Evolutionary conservation across 1,139 yeast genomes (phyloP), one percentile per base, ranked within the genome.

Genomic region (Scheffersomyces segobiensis): DNA sequence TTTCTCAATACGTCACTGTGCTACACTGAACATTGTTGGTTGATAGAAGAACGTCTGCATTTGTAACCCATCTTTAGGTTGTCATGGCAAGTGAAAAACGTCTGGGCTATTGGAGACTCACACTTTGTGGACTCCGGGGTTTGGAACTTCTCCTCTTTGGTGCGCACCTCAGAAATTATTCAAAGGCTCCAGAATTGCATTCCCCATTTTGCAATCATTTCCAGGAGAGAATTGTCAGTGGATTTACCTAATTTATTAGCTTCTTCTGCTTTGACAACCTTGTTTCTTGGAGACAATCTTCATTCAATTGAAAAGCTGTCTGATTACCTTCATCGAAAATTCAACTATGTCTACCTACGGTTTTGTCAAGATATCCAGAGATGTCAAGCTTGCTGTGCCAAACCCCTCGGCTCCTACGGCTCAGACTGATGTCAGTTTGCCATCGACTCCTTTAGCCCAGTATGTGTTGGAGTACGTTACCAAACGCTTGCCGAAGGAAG

Each of bases 351-450:
- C 75, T 32, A 57, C 58, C 24, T 75, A 74, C 69, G 80, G 80
- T 24, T 76, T 76, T 60, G 65, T 64, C 46, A 67, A 73, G 59
- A 71, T 75, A 32, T 67, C 72, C 24, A 67, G 80, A 57, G 78
- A 74, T 56, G 67, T 74, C 18, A 59, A 61, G 24, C 54, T 61
- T 48, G 79, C 78, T 5, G 62, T 74, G 26, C 72, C 76, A 6
- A 61, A 65, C 54, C 70, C 74, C 10, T 65, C 62, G 3, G n/a
- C 62, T 6, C 78, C 80, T 20, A 69, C 73, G 3, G 60, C 71
- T 3, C 78, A 74, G 52, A 50, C 55, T 8, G 57, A 62, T 8
- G 66, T 61, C 1, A 63, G 61, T 8, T 61, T 75, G 32, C 79
- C 80, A 2, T 54, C 57, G 6, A 53, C 72, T 2, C 57, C 62